A percentile compares a stretch with the other conserved stretches of the same genome.
phyloP scores from a whole-genome alignment of 805 yeast genomes.

The Pichia rugopelliculosa region DNA sequence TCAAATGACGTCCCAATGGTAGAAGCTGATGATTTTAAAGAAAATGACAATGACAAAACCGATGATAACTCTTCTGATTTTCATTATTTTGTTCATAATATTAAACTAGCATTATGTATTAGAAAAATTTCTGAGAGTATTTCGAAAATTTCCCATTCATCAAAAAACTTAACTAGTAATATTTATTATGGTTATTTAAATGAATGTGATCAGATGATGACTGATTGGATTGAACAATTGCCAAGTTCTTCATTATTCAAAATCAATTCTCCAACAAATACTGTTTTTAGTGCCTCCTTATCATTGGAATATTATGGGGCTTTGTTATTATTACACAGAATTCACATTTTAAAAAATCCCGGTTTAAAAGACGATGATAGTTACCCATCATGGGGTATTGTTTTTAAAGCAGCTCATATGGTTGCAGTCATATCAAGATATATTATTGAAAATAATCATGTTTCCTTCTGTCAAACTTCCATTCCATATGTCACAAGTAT shows the following conservation, averaged over 20 bases:
- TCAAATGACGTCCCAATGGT: slow-evolving; percentile 76
- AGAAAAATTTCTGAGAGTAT: slow-evolving; percentile 39
- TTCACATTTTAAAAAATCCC: slow-evolving; percentile 44
- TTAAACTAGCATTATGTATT: slow-evolving; percentile 58
- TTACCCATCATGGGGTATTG: slow-evolving; percentile 71
- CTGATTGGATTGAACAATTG: slow-evolving; percentile 64
- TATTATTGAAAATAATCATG: slow-evolving; percentile 47
- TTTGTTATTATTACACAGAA: slow-evolving; percentile 63
- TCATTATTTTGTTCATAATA: slow-evolving; percentile 51
- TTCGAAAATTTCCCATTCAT: slow-evolving; percentile 20
- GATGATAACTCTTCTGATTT: slow-evolving; percentile 32
- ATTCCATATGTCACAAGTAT: slow-evolving; percentile 46
- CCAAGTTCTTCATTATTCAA: slow-evolving; percentile 58
- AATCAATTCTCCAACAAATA: slow-evolving; percentile 38
- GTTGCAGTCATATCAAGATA: slow-evolving; percentile 57
- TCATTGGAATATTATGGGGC: slow-evolving; percentile 69
- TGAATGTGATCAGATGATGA: slow-evolving; percentile 69
- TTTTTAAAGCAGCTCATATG: slow-evolving; percentile 76
- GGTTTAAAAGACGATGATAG: slow-evolving; percentile 15
- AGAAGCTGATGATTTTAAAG: slow-evolving; percentile 54
- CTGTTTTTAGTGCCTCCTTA: slow-evolving; percentile 35
- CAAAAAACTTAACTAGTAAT: slow-evolving; percentile 16
- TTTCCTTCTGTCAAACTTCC: slow-evolving; percentile 27
- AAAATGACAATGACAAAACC: slow-evolving; percentile 40
- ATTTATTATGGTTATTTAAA: slow-evolving; percentile 30